Base-by-base conservation (phyloP, 169 alveolate species). In the Cryptosporidium sp. region DNA sequence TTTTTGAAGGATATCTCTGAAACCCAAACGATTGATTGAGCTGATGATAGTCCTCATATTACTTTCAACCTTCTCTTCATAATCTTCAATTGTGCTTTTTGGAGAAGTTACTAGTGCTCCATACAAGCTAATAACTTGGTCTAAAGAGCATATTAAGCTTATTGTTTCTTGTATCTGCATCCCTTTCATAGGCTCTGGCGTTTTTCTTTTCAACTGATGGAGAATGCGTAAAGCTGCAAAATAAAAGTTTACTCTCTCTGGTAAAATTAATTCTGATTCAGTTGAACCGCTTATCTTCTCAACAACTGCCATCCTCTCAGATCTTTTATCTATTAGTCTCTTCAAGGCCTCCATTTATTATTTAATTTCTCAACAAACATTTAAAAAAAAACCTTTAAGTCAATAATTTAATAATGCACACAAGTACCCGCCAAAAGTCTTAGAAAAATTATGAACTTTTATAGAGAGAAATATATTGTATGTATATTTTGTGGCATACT, bases 181-280 rank as follows among this genome's bases (percentile, higher is more conserved):
- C 5, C 29, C 44, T 35, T 45, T 45, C 10, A 3, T 31, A 16
- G 75, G 48, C 33, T 80, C 67, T 23, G 89, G 75, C 10, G 53
- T 23, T 7, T 23, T 80, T 35, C 16, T 80, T 18, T 75, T 60
- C 29, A 80, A 9, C 48, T 80, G 89, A 33, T 65, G 89, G 23
- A 80, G 80, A 62, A 80, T 42, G 16, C 89, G 52, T 21, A 80
- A 29, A 61, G 89, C 35, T 7, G 89, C 89, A 80, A 62, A 80
- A 42, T 80, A 80, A 18, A 80, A 80, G 68, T 80, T 42, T 23
- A 80, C 53, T 45, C 80, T 65, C n/a, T 62, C 75, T n/a, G 89
- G 89, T 26, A 26, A 18, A 48, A 80, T 62, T 4, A 62, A 37
- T 39, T 80, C 75, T 10, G 44, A 33, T 44, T 80, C 80, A 1